Evolutionary conservation across 2,329 filamentous ascomycete genomes (phyloP), one percentile per base, ranked within the genome.

Genomic region (Monascus ruber): DNA sequence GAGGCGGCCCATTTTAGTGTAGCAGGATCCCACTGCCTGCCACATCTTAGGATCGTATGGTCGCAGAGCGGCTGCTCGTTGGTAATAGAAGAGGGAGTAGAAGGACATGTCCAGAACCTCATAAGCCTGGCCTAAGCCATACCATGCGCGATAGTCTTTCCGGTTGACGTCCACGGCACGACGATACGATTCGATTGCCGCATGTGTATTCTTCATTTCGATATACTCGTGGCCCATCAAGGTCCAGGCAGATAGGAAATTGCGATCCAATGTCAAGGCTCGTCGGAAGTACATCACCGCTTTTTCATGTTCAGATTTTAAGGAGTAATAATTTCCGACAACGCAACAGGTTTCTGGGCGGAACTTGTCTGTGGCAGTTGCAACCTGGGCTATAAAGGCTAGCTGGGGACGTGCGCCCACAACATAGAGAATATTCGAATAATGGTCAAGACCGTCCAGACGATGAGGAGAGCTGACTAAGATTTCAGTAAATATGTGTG

Each of bases 191-290:
- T 98, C 91, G 45, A 98, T 96, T 6, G 91, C 91, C 0, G 91
- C 89, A 55, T 98, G 91, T 0, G 89, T 96, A 58, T 98, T 98
- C 57, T 96, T 98, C 64, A 98, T 79, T 62, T 98, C 91, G 39
- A 96, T 87, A 52, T 95, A 98, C 60, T 98, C 91, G 61, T 98
- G 91, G 1, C 91, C 91, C 89, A 98, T 96, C 1, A 98, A 71
- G 0, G 91, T 98, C 91, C 91, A 98, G 1, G 91, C 91, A 0
- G 87, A 93, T 10, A 95, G 73, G 58, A 91, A 98, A 25, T 80
- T 82, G 6, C 89, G 80, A 57, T 98, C 91, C 0, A 98, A 71
- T 0, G 86, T 93, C 17, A 98, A 66, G 0, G 91, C 91, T 24
- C 91, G 81, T 3, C 91, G 83, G 68, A 98, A 98, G 63, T 96